Conservation (phyloP, 2,329 filamentous ascomycete species). For the Sarocladium strictum region DNA sequence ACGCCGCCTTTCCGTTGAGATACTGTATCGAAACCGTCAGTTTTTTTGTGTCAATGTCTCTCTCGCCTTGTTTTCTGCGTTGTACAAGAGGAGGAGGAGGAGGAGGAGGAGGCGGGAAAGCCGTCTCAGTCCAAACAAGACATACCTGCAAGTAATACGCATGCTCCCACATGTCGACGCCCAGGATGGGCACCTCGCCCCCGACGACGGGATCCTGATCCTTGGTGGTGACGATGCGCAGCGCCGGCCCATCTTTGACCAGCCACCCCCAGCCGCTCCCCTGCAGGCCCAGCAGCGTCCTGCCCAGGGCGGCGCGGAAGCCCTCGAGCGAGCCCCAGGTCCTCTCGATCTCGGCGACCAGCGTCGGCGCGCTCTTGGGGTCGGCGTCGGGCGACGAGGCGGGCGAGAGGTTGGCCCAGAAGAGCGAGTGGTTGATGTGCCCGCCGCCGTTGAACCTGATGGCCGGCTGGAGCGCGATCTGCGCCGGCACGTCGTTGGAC, state of each 20-base stretch:
- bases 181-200: slow-evolving; percentile 63
- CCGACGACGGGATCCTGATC: slow-evolving; percentile 73
- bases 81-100: background rate
- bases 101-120: slow-evolving; percentile 1
- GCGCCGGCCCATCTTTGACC: slow-evolving; percentile 53
- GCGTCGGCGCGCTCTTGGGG: slow-evolving; percentile 46
- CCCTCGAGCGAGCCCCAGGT: slow-evolving; percentile 63
- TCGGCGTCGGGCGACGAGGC: slow-evolving; percentile 51
- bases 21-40: slow-evolving; percentile 47
- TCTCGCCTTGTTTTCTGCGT: too few relatives aligned
- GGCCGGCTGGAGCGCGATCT: slow-evolving; percentile 61
- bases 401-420: slow-evolving; percentile 79
- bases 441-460: slow-evolving; percentile 89
- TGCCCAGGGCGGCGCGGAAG: slow-evolving; percentile 62
- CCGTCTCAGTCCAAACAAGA: slow-evolving; percentile 5
- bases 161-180: slow-evolving; percentile 91
- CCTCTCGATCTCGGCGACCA: slow-evolving; percentile 54
- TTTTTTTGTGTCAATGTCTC: too few relatives aligned
- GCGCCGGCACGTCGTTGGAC: slow-evolving; percentile 53
- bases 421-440: slow-evolving; percentile 88
- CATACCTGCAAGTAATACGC: slow-evolving; percentile 77
- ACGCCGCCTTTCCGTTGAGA: slow-evolving; percentile 67
- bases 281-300: slow-evolving; percentile 64
- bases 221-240: slow-evolving; percentile 75
- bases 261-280: slow-evolving; percentile 90